A percentile compares a stretch with the other conserved stretches of the same genome.
phyloP scores from a whole-genome alignment of 2,329 filamentous ascomycete species.

The Cercospora sojina region DNA sequence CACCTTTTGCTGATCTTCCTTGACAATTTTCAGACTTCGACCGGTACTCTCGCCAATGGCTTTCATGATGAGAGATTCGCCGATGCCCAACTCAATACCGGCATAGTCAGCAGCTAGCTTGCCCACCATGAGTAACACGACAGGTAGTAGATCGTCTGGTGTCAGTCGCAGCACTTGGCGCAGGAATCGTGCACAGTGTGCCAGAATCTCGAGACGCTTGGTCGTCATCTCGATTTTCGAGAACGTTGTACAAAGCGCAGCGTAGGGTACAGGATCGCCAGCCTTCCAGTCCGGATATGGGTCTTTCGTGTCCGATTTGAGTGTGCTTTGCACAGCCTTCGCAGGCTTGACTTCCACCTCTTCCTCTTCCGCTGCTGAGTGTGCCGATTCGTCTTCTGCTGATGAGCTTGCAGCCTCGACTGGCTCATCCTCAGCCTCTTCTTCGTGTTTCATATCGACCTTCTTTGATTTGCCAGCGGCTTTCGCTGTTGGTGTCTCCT shows the following conservation, averaged over 20 bases:
- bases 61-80: constrained; percentile 98
- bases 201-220: constrained; percentile 82
- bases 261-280: constrained; percentile 87
- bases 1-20: constrained; percentile 93
- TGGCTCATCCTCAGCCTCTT: constrained; percentile 18
- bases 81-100: constrained; percentile 96
- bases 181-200: constrained; percentile 86
- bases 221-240: constrained; percentile 93
- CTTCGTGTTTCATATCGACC: constrained; percentile 20
- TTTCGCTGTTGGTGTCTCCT: constrained; percentile 22
- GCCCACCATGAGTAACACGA: constrained; percentile 93
- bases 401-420: neutral
- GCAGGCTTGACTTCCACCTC: constrained; percentile 70
- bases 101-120: constrained; percentile 96
- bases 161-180: constrained; percentile 92
- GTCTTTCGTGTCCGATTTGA: constrained; percentile 68
- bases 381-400: constrained; percentile 9
- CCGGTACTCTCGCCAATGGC: constrained; percentile 94
- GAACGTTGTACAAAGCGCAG: constrained; percentile 89
- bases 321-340: constrained; percentile 74
- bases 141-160: constrained; percentile 81
- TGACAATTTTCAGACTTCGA: constrained; percentile 82
- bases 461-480: constrained; percentile 15
- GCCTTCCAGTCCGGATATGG: constrained; percentile 94
- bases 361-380: constrained; percentile 51